A percentile compares a stretch with the other conserved stretches of the same genome.
Evolutionary conservation across 208 protist species (phyloP).

Genomic region (Trypanosoma conorhini): DNA sequence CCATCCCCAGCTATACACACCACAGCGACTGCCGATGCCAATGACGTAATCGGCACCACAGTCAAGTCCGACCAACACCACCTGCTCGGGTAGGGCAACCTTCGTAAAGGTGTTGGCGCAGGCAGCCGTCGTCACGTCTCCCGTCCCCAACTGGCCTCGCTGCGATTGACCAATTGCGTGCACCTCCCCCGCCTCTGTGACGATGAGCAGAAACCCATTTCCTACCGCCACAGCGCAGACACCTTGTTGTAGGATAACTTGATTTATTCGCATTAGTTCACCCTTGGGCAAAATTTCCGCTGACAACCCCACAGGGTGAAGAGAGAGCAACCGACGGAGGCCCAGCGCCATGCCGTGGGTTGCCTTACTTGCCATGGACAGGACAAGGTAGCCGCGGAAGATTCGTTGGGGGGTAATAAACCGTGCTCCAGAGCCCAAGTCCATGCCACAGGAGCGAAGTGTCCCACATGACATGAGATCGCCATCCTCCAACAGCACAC

Average conservation of each 20-base stretch:
- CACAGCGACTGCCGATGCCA: slow-evolving; percentile 37
- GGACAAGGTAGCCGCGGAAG: slow-evolving; percentile 57
- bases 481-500: slow-evolving; percentile 61
- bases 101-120: slow-evolving; percentile 19
- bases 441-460: slow-evolving; percentile 41
- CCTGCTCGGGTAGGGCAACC: slow-evolving; percentile 31
- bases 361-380: slow-evolving; percentile 41
- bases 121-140: slow-evolving; percentile 1
- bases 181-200: slow-evolving; percentile 46
- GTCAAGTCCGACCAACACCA: slow-evolving; percentile 33
- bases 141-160: slow-evolving; percentile 63
- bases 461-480: slow-evolving; percentile 76
- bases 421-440: slow-evolving; percentile 41
- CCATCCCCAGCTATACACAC: slow-evolving; percentile 72
- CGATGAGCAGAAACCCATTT: slow-evolving; percentile 54
- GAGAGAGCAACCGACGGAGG: slow-evolving; percentile 39
- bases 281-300: slow-evolving; percentile 15
- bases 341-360: slow-evolving; percentile 43
- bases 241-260: slow-evolving; percentile 35
- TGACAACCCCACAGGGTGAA: slow-evolving; percentile 40
- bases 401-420: slow-evolving; percentile 39
- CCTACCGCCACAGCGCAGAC: slow-evolving; percentile 45
- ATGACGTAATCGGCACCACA: slow-evolving; percentile 73
- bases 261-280: slow-evolving; percentile 42
- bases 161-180: slow-evolving; percentile 52